Percentiles rank a stretch among this genome's conserved stretches.
phyloP scores from a whole-genome alignment of 306 rosid species.

The Lotus japonicus region DNA sequence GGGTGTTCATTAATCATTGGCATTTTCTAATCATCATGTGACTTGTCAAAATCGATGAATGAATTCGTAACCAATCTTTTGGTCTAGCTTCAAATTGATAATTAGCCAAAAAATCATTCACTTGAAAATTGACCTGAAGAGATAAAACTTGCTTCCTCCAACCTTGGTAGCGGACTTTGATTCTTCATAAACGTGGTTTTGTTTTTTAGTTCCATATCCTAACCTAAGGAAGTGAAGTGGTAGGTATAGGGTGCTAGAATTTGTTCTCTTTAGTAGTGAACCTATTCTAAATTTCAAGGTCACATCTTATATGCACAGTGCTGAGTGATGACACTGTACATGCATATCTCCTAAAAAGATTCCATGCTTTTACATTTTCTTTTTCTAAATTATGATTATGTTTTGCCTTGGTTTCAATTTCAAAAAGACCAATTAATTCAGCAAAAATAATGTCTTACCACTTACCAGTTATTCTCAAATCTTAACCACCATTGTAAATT shows the following conservation, averaged over 20 bases:
- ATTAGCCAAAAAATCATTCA: neutral
- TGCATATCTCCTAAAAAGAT: neutral
- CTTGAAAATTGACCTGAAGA: neutral
- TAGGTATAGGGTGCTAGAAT: neutral
- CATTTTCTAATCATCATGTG: neutral
- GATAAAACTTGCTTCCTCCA: neutral
- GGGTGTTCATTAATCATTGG: neutral
- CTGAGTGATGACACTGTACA: neutral
- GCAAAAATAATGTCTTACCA: neutral
- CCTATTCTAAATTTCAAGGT: neutral
- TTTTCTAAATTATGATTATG: too few relatives aligned
- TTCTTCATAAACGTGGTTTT: neutral
- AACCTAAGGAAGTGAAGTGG: neutral
- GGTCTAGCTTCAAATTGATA: constrained; percentile 18
- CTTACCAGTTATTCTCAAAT: neutral
- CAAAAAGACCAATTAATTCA: neutral
- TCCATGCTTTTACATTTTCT: neutral
- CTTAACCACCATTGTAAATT: neutral
- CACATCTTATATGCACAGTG: neutral
- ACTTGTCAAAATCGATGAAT: neutral
- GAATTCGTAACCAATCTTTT: constrained; percentile 6
- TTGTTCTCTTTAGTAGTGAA: neutral
- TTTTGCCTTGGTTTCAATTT: neutral
- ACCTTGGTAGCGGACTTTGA: neutral
- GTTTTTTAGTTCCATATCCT: too few relatives aligned